These are phyloP conservation scores for Lodderomyces pseudojiufengensis DNA, from an alignment of 1,139 yeast genomes.

Conservation along the genomic window DNA sequence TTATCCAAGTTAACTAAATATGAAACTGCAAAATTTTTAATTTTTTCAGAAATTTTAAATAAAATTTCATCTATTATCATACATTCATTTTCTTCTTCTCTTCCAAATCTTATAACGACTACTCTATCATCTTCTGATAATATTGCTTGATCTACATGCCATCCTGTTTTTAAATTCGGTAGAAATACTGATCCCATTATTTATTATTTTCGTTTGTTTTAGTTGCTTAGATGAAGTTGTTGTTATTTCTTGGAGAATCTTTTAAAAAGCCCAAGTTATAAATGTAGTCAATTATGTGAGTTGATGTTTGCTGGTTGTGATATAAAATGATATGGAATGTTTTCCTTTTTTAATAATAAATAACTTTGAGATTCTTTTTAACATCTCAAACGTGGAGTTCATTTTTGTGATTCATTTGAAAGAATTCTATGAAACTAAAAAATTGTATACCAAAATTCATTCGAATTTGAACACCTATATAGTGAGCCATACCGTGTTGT, in stretches of 20 bases:
- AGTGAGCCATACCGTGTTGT: no score
- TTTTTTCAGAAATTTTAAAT: constrained; percentile 74
- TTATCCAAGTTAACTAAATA: constrained; percentile 85
- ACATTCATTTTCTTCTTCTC: constrained; percentile 72
- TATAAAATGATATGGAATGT: no score
- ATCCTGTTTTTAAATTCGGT: constrained; percentile 82
- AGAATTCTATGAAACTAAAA: no score
- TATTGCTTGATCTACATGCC: constrained; percentile 98
- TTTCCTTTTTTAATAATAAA: no score
- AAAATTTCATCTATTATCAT: constrained; percentile 88
- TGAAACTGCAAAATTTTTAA: constrained; percentile 81
- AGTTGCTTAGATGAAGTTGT: neutral
- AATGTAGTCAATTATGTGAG: neutral
- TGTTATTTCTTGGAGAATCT: no score
- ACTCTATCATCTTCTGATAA: constrained; percentile 77
- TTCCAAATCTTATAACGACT: constrained; percentile 85
- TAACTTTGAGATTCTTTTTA: no score
- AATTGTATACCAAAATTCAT: no score
- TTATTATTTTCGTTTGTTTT: neutral
- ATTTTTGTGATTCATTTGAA: no score
- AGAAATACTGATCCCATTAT: constrained; percentile 81
- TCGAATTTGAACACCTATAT: no score
- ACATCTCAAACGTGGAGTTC: no score
- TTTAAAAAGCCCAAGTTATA: no score
- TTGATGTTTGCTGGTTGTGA: neutral